Base-by-base conservation (phyloP, 257 asterid species). In the Ophiorrhiza pumila region DNA sequence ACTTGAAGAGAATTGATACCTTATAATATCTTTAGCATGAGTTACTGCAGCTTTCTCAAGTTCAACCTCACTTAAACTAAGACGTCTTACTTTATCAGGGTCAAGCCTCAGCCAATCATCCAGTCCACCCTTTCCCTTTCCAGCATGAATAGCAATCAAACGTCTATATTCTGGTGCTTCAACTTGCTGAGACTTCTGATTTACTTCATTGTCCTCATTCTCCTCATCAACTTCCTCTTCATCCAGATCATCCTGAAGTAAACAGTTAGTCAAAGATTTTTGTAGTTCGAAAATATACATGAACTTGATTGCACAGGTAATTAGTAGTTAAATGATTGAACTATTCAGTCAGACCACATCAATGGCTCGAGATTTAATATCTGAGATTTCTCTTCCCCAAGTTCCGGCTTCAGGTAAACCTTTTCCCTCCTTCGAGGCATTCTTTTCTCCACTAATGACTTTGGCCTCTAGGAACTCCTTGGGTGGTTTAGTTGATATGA, bases 401-500 rank as follows among this genome's bases (percentile, higher is more conserved):
- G 80, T 74, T 71, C 66, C 83, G 35, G 74, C 85, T 61, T 79
- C 82, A 14, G 74, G 68, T 15, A 75, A 77, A 72, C 13, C 73
- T 47, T 77, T 77, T 65, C 61, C 86, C 78, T 76, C 81, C 39
- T 80, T 77, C 47, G 35, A 6, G 32, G 41, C 71, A 46, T 65
- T 73, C 65, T 81, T 81, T 67, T 75, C 76, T 75, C 29, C 76
- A 60, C 77, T 76, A 22, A 69, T 73, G 65, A 75, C 81, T 61
- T 79, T 80, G 39, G 74, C 80, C 75, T 79, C 81, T n/a, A 84
- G 74, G 79, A 81, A 85, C 63, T 87, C 92, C 77, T 90, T 87
- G 10, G 98, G 98, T 65, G 93, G 94, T 76, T 90, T 88, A 46
- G 96, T 88, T 71, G 98, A 92, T 74, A 90, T 82, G 57, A 90